A percentile compares a stretch with the other conserved stretches of the same genome.
Evolutionary conservation across 208 protist species (phyloP).

Genomic region (Polymyxa betae): DNA sequence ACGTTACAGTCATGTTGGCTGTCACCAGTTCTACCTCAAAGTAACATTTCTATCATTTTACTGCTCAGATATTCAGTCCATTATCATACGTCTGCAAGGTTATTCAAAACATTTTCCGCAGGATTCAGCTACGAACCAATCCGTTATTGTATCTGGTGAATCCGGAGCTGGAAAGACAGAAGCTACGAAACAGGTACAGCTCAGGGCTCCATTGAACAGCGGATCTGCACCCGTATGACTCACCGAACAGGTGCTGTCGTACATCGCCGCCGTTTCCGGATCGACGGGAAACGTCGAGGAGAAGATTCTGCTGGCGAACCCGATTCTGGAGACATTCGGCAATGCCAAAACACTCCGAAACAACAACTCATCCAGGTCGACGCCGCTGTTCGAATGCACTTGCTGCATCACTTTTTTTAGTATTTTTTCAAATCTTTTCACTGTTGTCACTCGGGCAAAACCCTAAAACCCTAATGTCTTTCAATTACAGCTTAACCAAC

Average conservation of each 20-base stretch:
- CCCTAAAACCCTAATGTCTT: no score
- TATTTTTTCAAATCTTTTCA: no score
- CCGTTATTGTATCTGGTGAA: constrained; percentile 69
- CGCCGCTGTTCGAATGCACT: neutral
- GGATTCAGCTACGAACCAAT: constrained; percentile 55
- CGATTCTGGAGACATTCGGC: constrained; percentile 80
- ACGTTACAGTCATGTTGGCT: no score
- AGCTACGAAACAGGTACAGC: constrained; percentile 63
- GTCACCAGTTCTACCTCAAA: no score
- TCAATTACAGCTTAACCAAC: neutral
- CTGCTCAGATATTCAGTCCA: constrained; percentile 12
- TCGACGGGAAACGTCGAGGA: constrained; percentile 69
- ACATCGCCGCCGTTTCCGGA: constrained; percentile 61
- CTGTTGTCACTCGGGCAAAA: no score
- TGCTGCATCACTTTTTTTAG: neutral
- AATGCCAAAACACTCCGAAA: constrained; percentile 82
- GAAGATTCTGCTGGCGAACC: constrained; percentile 71
- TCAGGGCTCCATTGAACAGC: neutral
- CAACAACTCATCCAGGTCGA: constrained; percentile 70
- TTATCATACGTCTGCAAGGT: constrained; percentile 48
- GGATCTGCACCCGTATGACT: neutral
- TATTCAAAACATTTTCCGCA: constrained; percentile 50
- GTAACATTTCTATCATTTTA: constrained; percentile 39
- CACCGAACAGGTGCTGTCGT: constrained; percentile 24
- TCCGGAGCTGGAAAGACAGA: constrained; percentile 72